Percentiles rank a stretch among this genome's conserved stretches.
Evolutionary conservation across 2,329 filamentous ascomycete species (phyloP).

Genomic region (Purpureocillium lavendulum): DNA sequence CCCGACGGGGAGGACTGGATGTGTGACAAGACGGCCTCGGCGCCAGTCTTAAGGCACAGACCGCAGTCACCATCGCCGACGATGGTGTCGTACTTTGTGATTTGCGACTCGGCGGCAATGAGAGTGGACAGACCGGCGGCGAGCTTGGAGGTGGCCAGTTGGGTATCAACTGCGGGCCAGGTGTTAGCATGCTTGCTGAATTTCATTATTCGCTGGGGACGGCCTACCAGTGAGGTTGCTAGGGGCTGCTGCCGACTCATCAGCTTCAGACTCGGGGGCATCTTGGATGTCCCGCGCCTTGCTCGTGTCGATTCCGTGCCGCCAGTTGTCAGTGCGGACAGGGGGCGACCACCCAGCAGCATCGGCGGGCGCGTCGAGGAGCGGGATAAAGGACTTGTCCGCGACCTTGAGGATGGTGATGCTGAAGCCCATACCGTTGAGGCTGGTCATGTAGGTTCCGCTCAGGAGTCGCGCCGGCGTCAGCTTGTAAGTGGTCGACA

Average conservation of each 20-base stretch:
- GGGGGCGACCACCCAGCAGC: slow-evolving; percentile 52
- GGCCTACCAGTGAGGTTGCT: slow-evolving; percentile 8
- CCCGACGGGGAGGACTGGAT: too few species aligned
- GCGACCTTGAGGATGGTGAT: slow-evolving; percentile 35
- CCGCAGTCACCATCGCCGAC: slow-evolving; percentile 17
- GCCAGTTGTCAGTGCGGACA: slow-evolving; percentile 7
- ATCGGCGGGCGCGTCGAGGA: slow-evolving; percentile 60
- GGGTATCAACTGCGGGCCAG: slow-evolving; percentile 6
- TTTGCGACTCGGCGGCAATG: slow-evolving; percentile 20
- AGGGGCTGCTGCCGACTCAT: background rate
- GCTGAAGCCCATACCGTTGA: slow-evolving; percentile 66
- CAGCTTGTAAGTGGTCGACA: slow-evolving; percentile 8
- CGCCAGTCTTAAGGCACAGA: slow-evolving; percentile 16
- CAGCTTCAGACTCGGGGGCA: slow-evolving; percentile 1
- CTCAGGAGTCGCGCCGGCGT: slow-evolving; percentile 37
- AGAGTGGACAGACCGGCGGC: too few species aligned
- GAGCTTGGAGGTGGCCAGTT: slow-evolving; percentile 1
- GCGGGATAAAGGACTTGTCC: slow-evolving; percentile 51
- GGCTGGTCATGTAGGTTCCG: slow-evolving; percentile 59
- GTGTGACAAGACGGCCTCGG: slow-evolving; percentile 34
- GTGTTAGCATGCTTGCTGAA: background rate
- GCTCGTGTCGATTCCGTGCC: slow-evolving; percentile 6
- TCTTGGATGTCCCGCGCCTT: background rate
- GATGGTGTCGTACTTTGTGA: slow-evolving; percentile 17
- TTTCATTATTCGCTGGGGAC: too few species aligned